phyloP scores from a whole-genome alignment of 116 monocot genomes.

The Papilionanthe hybrid region DNA sequence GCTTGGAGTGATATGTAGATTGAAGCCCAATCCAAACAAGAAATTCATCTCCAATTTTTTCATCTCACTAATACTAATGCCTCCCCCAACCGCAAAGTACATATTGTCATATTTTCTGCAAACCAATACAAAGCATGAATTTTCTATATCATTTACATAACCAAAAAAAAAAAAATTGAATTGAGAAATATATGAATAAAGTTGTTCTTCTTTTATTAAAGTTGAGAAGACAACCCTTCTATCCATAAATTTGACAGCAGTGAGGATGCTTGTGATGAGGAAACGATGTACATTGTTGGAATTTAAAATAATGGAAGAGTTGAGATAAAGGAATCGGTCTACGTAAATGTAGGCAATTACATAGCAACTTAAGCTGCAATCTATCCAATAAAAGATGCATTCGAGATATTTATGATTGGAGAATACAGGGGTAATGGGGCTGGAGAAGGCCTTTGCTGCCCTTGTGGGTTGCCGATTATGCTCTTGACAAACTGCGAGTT shows the following conservation, averaged over 20 bases:
- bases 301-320: slow-evolving; percentile 34
- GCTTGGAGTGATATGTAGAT: too few species aligned
- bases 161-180: too few species aligned
- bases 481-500: background rate
- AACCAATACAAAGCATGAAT: too few species aligned
- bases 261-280: slow-evolving; percentile 74
- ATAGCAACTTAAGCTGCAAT: slow-evolving; percentile 82
- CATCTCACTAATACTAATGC: background rate
- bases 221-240: slow-evolving; percentile 49
- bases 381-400: slow-evolving; percentile 65
- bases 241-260: slow-evolving; percentile 91
- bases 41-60: background rate
- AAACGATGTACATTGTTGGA: slow-evolving; percentile 82
- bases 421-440: slow-evolving; percentile 49
- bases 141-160: too few species aligned
- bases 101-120: too few species aligned
- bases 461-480: background rate
- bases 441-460: slow-evolving; percentile 38
- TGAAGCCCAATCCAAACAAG: too few species aligned
- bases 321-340: slow-evolving; percentile 48
- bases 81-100: background rate
- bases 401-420: slow-evolving; percentile 53
- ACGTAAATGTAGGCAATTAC: slow-evolving; percentile 85
- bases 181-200: too few species aligned
- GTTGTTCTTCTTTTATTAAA: background rate